Base-by-base conservation (phyloP, 2,329 filamentous ascomycete species). In the Endothia cerciana region DNA sequence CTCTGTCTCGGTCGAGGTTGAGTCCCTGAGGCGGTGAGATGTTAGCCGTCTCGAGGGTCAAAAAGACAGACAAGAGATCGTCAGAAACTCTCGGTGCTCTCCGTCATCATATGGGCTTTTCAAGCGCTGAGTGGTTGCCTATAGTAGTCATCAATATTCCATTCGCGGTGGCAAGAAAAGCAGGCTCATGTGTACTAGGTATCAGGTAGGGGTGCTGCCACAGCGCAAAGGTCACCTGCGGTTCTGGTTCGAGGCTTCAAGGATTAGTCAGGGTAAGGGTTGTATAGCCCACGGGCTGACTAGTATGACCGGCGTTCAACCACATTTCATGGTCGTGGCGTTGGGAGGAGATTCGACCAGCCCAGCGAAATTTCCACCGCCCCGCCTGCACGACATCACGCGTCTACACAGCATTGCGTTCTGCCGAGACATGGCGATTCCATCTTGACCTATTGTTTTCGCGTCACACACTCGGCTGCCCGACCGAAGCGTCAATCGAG, bases 381-480 rank as follows among this genome's bases (percentile, higher is more conserved):
- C 10, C 17, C 17, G 22, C 15, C 41, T 60, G 58, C 41, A 55
- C 47, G n/a, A 53, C 60, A 41, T 28, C 33, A 41, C 22, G 36
- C 36, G 36, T 41, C 47, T 15, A 22, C 19, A 36, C 45, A 53
- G 7, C 45, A 33, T 36, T 65, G 53, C 40, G 28, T 43, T 60
- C 40, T 57, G 25, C 66, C 66, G 66, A 68, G 62, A 68, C 66
- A 68, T 64, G 64, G 51, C 60, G 60, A 64, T 60, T 56, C 61
- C 66, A 57, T 59, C 13, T 10, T 68, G 43, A 68, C 47, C 58
- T 45, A 13, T 58, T 25, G 22, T 58, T 25, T 57, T 40, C 49
- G 53, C 33, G 30, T 41, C 25, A 36, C n/a, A 56, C 57, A n/a
- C 55, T 62, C 36, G 45, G 40, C 45, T 49, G 11, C 40, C 25